Conservation (phyloP, 805 yeast genomes). For the Saturnispora quitensis region DNA sequence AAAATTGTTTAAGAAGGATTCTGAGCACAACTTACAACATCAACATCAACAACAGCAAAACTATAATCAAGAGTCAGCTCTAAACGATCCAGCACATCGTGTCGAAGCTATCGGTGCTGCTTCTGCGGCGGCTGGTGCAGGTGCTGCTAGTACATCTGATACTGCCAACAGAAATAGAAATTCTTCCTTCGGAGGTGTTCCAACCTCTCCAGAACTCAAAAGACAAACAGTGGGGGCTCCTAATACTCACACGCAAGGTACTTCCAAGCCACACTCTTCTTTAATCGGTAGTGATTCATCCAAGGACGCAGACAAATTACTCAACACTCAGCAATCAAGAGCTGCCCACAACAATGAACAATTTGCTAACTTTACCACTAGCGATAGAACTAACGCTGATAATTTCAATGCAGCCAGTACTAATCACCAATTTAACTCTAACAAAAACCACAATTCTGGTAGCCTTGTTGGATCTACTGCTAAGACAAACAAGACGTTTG, state of each 20-base stretch:
- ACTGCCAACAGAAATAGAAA: not conserved
- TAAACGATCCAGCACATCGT: not conserved
- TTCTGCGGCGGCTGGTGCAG: constrained; percentile 4
- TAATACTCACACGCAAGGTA: not conserved
- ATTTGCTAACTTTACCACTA: not conserved
- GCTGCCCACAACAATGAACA: not conserved
- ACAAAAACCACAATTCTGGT: not conserved
- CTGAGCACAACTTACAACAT: not conserved
- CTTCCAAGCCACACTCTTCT: not conserved
- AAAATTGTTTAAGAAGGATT: constrained; percentile 4
- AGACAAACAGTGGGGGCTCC: not conserved
- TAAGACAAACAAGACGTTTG: not conserved
- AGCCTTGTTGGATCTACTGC: too few species aligned
- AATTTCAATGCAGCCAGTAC: not conserved
- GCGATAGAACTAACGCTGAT: not conserved
- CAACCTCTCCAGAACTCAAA: not conserved
- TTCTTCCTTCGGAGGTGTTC: constrained; percentile 7
- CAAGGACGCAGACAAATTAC: not conserved
- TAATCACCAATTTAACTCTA: not conserved
- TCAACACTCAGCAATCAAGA: not conserved
- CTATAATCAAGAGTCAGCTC: not conserved
- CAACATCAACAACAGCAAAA: constrained; percentile 3
- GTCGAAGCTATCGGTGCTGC: constrained; percentile 2
- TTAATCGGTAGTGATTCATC: not conserved
- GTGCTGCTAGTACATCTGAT: not conserved